Conservation (phyloP, 257 asterid species). For the Solanum sitiens region DNA sequence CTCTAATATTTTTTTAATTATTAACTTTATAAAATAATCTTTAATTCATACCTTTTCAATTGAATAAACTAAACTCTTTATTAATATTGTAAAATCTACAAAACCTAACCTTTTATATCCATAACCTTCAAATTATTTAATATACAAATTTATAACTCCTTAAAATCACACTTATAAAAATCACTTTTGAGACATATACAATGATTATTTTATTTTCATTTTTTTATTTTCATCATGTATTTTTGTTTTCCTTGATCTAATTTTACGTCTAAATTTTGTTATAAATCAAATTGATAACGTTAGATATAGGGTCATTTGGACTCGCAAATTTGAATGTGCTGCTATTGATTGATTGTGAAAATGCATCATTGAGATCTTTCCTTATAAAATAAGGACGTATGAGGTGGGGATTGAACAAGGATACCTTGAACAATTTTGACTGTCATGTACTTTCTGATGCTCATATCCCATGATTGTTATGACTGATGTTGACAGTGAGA, state of each 20-base stretch:
- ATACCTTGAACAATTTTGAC: constrained; percentile 9
- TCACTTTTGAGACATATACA: no score
- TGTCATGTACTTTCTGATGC: constrained; percentile 12
- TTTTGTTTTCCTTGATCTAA: no score
- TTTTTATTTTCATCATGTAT: no score
- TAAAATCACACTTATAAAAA: no score
- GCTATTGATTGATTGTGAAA: constrained; percentile 20
- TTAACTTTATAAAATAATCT: no score
- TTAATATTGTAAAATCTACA: no score
- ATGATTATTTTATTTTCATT: no score
- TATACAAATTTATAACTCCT: no score
- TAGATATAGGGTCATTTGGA: constrained; percentile 9
- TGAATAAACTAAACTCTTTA: no score
- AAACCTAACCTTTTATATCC: no score
- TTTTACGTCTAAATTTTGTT: background rate
- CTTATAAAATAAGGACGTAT: constrained; percentile 3
- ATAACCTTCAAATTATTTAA: no score
- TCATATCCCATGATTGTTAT: constrained; percentile 17
- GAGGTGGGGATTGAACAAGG: constrained; percentile 1
- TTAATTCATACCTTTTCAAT: no score
- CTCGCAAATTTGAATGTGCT: constrained; percentile 14
- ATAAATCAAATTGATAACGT: constrained; percentile 13
- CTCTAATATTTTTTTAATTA: background rate
- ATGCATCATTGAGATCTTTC: constrained; percentile 16
- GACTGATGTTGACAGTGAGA: constrained; percentile 13